Base-by-base conservation (phyloP, 805 yeast species). In the Candida maris region DNA sequence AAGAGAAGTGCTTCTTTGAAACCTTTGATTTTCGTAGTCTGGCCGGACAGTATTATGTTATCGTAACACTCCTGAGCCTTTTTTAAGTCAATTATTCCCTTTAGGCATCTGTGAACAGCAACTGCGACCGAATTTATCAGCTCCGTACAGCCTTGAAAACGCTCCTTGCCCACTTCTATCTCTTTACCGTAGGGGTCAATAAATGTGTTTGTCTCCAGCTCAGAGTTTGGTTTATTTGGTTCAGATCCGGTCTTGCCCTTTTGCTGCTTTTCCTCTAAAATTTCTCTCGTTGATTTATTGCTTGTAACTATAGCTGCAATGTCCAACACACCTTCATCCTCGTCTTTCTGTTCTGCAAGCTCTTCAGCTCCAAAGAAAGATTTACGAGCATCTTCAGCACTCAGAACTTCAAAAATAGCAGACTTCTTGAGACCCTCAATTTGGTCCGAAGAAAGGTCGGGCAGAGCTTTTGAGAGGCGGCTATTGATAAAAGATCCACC, bases 281-380 rank as follows among this genome's bases (percentile, higher is more conserved):
- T 49, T 32, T 51, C 88, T 34, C 84, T 69, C 2, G 88, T 77
- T 16, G 64, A 51, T 44, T 81, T 75, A 10, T 80, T 87, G 43
- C 85, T 80, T 2, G 93, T 76, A 9, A 89, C 93, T 48, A 89
- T 78, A 27, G 88, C 86, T 2, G 96, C 96, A 32, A 91, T 88
- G 57, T 91, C 96, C 25, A 87, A 70, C 3, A 79, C 77, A 35
- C 87, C 94, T 20, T 83, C 91, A 25, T 78, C 86, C 4, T 67
- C 70, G 12, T 57, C 61, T 8, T 46, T 42, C 3, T 44, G 35
- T 42, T 57, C 54, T 38, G 53, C 31, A 16, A 61, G 59, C 22
- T 73, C 81, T 33, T 74, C 78, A 39, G 70, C 55, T 15, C 82
- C 79, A 48, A 79, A 80, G 52, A 78, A 79, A 1, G 85, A 75